Conservation (phyloP, 129 eudicot species). For the Saposhnikovia divaricata region DNA sequence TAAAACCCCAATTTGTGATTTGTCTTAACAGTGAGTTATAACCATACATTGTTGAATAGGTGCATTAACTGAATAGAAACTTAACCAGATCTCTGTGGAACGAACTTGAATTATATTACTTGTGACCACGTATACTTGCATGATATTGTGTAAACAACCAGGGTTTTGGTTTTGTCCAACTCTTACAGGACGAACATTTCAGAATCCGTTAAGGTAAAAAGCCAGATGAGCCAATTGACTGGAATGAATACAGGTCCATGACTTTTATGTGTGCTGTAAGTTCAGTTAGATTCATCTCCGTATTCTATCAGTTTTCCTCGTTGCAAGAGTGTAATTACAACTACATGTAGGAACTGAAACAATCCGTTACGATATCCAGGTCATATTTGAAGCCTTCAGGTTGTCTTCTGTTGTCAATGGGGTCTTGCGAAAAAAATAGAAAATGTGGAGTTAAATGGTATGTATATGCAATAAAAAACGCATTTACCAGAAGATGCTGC, state of each 20-base stretch:
- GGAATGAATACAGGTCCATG: conserved; percentile 42
- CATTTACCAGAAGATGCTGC: too few species aligned
- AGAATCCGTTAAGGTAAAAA: conserved; percentile 24
- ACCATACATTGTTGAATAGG: too few species aligned
- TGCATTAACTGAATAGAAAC: too few species aligned
- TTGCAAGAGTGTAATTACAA: not conserved
- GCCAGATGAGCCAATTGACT: conserved; percentile 32
- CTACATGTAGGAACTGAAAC: too few species aligned
- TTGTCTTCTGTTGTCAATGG: conserved; percentile 38
- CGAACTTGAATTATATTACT: too few species aligned
- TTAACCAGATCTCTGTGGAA: too few species aligned
- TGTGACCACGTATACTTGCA: too few species aligned
- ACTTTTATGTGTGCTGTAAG: conserved; percentile 47
- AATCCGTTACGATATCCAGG: conserved; percentile 18
- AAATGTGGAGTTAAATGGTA: conserved; percentile 36
- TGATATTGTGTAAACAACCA: too few species aligned
- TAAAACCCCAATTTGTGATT: too few species aligned
- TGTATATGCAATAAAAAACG: not conserved
- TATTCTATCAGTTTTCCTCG: not conserved
- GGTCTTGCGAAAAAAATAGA: conserved; percentile 25
- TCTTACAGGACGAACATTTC: conserved; percentile 36
- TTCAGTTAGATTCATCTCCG: not conserved
- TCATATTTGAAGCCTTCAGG: conserved; percentile 34
- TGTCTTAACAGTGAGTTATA: too few species aligned
- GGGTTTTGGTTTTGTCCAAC: not conserved